Percentiles rank a stretch among this genome's conserved stretches.
These are phyloP conservation scores for Exophiala calicioides DNA, from an alignment of 2,329 filamentous ascomycete species.

Conservation along the genomic window DNA sequence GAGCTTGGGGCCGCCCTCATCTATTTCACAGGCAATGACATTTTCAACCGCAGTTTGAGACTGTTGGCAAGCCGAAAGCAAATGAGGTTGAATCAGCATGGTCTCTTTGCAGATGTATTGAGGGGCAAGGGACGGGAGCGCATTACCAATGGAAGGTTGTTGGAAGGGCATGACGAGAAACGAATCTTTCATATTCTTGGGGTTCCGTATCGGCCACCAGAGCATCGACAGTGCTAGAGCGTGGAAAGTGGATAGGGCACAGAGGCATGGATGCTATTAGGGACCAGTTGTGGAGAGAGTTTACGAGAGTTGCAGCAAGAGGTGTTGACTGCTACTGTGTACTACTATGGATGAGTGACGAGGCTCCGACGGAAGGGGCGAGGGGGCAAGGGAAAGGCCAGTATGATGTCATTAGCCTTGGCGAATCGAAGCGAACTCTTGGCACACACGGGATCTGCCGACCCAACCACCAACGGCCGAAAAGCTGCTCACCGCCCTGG, in stretches of 20 bases:
- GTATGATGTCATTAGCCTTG: too few relatives aligned
- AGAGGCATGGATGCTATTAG: not conserved
- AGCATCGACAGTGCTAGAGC: conserved; percentile 52
- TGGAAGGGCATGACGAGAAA: conserved; percentile 75
- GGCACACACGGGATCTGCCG: too few relatives aligned
- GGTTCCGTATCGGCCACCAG: conserved; percentile 75
- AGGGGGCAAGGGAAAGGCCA: too few relatives aligned
- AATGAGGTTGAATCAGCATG: conserved; percentile 82
- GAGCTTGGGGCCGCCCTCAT: conserved; percentile 82
- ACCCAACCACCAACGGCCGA: too few relatives aligned
- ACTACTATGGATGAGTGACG: too few relatives aligned
- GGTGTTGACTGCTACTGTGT: too few relatives aligned
- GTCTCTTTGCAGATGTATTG: conserved; percentile 72
- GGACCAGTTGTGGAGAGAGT: too few relatives aligned
- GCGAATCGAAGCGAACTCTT: too few relatives aligned
- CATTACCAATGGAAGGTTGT: conserved; percentile 65
- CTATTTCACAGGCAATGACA: conserved; percentile 96
- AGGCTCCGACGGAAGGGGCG: too few relatives aligned
- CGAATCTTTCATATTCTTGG: conserved; percentile 78
- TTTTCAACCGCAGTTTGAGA: conserved; percentile 87
- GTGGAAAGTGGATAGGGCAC: conserved; percentile 2
- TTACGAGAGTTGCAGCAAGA: too few relatives aligned
- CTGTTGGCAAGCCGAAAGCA: conserved; percentile 76
- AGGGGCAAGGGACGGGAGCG: conserved; percentile 60
- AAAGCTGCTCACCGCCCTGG: too few relatives aligned